Conservation (phyloP, 768 basidiomycete species). For the Favolaschia claudopus region DNA sequence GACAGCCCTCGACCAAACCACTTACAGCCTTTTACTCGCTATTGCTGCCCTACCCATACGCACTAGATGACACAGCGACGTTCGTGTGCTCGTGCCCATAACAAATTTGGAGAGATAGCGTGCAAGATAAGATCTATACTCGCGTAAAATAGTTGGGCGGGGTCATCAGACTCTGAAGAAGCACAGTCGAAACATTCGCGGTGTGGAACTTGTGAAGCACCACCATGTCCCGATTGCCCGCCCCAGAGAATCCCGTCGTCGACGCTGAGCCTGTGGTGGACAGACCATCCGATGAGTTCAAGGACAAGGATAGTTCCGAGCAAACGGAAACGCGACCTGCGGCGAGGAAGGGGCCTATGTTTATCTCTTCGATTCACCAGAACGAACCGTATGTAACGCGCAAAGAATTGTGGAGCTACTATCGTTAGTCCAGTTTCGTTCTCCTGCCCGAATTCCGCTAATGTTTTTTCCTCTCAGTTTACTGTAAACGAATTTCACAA, state of each 20-base stretch:
- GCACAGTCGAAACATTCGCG: background rate
- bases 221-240: conserved; percentile 36
- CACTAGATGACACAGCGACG: conserved; percentile 60
- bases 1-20: too few species aligned
- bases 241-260: conserved; percentile 31
- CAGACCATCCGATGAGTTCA: conserved; percentile 19
- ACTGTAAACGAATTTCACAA: conserved; percentile 78
- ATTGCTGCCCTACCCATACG: too few species aligned
- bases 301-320: conserved; percentile 14
- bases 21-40: too few species aligned
- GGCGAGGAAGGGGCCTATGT: conserved; percentile 30
- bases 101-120: conserved; percentile 22
- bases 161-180: conserved; percentile 10
- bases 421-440: conserved; percentile 52
- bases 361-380: conserved; percentile 49
- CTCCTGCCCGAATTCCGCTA: background rate
- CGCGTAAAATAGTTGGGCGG: too few species aligned
- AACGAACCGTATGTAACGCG: conserved; percentile 77
- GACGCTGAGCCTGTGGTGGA: conserved; percentile 13
- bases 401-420: conserved; percentile 83
- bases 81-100: conserved; percentile 53
- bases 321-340: conserved; percentile 12
- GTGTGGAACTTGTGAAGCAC: background rate
- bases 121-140: background rate
- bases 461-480: conserved; percentile 53